phyloP scores from a whole-genome alignment of 2,329 filamentous ascomycete genomes.

The Blastomyces parvus region DNA sequence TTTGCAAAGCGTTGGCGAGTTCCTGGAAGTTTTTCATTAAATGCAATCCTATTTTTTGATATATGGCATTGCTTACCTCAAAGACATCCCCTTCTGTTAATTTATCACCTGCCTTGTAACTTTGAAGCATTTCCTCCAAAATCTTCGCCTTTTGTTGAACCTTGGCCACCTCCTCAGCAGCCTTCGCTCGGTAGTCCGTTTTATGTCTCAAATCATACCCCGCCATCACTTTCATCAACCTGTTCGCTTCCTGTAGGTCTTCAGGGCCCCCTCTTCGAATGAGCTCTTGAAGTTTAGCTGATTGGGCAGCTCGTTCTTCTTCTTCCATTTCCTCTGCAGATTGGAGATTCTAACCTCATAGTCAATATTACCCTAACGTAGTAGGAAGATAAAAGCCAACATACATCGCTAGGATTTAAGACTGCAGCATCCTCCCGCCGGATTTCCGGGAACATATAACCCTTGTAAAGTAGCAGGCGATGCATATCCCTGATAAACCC shows the following conservation, averaged over 20 bases:
- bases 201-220: slow-evolving; percentile 92
- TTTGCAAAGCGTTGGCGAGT: slow-evolving; percentile 77
- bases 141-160: slow-evolving; percentile 92
- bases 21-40: slow-evolving; percentile 45
- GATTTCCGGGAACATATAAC: slow-evolving; percentile 89
- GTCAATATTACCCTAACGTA: slow-evolving; percentile 20
- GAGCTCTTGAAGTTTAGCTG: slow-evolving; percentile 94
- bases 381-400: slow-evolving; percentile 29
- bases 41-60: neutral
- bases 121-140: slow-evolving; percentile 83
- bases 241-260: slow-evolving; percentile 92
- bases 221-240: slow-evolving; percentile 98
- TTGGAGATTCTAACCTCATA: slow-evolving; percentile 62
- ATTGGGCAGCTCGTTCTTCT: slow-evolving; percentile 88
- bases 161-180: slow-evolving; percentile 85
- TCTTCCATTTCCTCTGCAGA: slow-evolving; percentile 98
- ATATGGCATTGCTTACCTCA: slow-evolving; percentile 41
- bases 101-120: slow-evolving; percentile 69
- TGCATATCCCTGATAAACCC: slow-evolving; percentile 98
- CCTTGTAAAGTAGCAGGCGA: slow-evolving; percentile 87
- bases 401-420: slow-evolving; percentile 88
- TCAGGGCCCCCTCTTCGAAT: slow-evolving; percentile 86
- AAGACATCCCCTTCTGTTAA: slow-evolving; percentile 63
- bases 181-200: slow-evolving; percentile 95
- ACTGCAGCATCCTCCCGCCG: slow-evolving; percentile 90